Conservation (phyloP, 257 asterid genomes). For the Plantago elongata region DNA sequence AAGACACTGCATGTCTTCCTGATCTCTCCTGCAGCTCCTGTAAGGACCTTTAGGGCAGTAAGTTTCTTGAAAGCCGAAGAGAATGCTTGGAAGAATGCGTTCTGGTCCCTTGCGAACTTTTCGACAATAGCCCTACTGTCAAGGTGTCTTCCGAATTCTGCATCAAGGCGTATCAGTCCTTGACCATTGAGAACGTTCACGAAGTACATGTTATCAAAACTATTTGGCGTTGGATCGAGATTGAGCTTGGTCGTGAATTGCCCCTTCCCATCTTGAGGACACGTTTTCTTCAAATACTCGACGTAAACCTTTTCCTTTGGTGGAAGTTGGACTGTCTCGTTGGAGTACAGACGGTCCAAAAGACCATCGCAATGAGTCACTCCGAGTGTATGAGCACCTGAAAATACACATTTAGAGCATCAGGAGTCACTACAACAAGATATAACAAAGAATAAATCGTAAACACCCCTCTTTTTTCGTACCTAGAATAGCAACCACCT, state of each 20-base stretch:
- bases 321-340: conserved; percentile 11
- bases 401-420: neutral
- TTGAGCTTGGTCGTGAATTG: conserved; percentile 11
- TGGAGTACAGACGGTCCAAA: conserved; percentile 19
- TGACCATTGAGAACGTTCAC: conserved; percentile 19
- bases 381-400: conserved; percentile 39
- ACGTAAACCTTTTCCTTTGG: conserved; percentile 12
- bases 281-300: conserved; percentile 14
- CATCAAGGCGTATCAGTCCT: conserved; percentile 26
- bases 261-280: conserved; percentile 20
- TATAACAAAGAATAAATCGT: too few relatives aligned
- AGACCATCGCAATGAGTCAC: conserved; percentile 28
- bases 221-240: conserved; percentile 18
- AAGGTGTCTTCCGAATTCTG: conserved; percentile 28
- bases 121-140: conserved; percentile 19
- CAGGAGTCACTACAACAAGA: neutral
- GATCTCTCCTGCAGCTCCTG: neutral
- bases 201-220: conserved; percentile 30
- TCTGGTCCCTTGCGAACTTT: conserved; percentile 13
- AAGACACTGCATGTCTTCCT: conserved; percentile 1
- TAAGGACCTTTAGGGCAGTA: neutral
- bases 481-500: conserved; percentile 39
- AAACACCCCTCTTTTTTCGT: neutral
- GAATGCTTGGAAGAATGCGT: neutral
- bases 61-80: neutral